phyloP scores from a whole-genome alignment of 2,329 filamentous ascomycete genomes.

The Aspergillus awamori region DNA sequence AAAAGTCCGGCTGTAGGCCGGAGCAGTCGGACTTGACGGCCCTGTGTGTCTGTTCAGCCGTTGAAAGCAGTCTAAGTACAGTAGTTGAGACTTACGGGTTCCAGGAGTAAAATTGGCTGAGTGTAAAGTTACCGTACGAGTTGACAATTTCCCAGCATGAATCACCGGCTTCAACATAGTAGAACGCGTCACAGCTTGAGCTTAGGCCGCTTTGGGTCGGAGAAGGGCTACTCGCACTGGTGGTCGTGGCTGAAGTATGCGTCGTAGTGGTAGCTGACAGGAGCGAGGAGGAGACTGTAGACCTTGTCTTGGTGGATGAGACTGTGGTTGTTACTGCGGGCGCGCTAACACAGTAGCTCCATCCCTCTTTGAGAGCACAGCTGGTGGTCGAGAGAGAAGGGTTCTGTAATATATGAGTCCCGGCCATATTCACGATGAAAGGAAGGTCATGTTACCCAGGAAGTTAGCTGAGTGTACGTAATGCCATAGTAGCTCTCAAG shows the following conservation, averaged over 20 bases:
- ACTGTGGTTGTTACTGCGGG: neutral
- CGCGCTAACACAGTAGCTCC: constrained; percentile 15
- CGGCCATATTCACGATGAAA: neutral
- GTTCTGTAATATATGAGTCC: constrained; percentile 8
- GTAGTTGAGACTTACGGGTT: too few relatives aligned
- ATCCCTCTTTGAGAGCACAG: constrained; percentile 9
- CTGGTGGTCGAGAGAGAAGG: constrained; percentile 7
- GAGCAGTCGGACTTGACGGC: constrained; percentile 3
- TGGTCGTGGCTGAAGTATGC: neutral
- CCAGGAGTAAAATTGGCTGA: constrained; percentile 10
- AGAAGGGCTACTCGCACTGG: neutral
- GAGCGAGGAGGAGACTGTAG: neutral
- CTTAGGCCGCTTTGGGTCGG: neutral
- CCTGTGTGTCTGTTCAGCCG: neutral
- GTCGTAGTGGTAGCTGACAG: neutral
- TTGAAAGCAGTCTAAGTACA: too few relatives aligned
- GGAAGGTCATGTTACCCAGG: constrained; percentile 8
- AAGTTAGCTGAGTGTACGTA: constrained; percentile 1
- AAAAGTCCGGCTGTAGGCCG: constrained; percentile 9
- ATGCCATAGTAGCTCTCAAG: constrained; percentile 15
- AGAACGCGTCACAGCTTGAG: constrained; percentile 6
- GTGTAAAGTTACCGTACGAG: constrained; percentile 1
- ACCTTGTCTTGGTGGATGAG: neutral
- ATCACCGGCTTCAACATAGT: constrained; percentile 4
- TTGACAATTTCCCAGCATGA: constrained; percentile 2